Conservation (phyloP, 148 eudicot genomes). For the Heliosperma pusillum region DNA sequence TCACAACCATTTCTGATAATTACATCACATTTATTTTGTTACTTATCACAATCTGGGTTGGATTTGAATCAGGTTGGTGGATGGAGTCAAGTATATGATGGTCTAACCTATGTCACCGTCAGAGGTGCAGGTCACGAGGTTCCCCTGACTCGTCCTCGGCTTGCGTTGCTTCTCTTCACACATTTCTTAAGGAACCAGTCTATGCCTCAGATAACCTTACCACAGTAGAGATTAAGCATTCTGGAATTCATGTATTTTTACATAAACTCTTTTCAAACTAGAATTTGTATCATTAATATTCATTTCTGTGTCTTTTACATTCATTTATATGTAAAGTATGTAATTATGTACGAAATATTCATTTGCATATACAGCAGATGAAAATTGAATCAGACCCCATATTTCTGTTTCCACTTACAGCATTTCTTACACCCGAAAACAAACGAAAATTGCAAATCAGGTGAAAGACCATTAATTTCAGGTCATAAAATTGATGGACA, state of each 20-base stretch:
- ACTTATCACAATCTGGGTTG: not conserved
- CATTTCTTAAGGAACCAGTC: slow-evolving; percentile 30
- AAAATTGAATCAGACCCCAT: not conserved
- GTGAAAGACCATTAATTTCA: not conserved
- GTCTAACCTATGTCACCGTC: slow-evolving; percentile 34
- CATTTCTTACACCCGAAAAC: not conserved
- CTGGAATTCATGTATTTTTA: not conserved
- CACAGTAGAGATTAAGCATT: slow-evolving; percentile 1
- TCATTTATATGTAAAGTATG: slow-evolving; percentile 9
- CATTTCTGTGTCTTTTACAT: too few species aligned
- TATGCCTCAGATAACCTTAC: slow-evolving; percentile 31
- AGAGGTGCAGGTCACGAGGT: slow-evolving; percentile 40
- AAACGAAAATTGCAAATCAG: not conserved
- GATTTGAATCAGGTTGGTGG: slow-evolving; percentile 26
- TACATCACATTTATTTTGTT: not conserved
- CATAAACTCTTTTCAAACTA: not conserved
- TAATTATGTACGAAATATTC: not conserved
- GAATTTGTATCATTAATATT: not conserved
- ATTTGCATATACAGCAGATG: not conserved
- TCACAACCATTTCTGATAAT: not conserved
- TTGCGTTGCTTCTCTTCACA: slow-evolving; percentile 25
- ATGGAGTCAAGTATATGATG: slow-evolving; percentile 34
- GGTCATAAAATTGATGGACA: not conserved
- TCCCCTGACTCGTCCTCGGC: slow-evolving; percentile 29
- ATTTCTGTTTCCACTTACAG: not conserved